Conservation (phyloP, 2,329 filamentous ascomycete species). For the Arthrobotrys pseudoclavata region DNA sequence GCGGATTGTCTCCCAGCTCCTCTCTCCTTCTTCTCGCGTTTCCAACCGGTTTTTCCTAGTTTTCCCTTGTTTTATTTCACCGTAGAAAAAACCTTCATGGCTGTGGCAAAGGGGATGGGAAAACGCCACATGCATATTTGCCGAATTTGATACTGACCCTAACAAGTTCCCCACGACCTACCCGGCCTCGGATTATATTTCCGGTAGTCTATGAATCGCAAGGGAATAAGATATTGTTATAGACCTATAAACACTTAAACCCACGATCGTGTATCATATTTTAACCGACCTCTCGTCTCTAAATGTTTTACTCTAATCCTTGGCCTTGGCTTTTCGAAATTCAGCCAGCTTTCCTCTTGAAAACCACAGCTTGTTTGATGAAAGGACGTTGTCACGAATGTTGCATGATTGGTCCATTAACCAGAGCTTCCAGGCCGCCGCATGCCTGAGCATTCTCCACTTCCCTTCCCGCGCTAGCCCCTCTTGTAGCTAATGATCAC, state of each 20-base stretch:
- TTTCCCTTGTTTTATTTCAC: neutral
- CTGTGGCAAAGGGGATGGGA: constrained; percentile 43
- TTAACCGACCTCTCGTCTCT: constrained; percentile 6
- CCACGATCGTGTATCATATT: constrained; percentile 27
- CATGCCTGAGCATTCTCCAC: constrained; percentile 25
- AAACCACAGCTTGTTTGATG: constrained; percentile 36
- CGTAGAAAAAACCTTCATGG: constrained; percentile 28
- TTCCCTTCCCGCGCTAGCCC: constrained; percentile 27
- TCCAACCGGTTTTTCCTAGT: neutral
- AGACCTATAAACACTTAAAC: neutral
- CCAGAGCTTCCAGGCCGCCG: constrained; percentile 23
- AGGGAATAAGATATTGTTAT: neutral
- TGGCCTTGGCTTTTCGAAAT: neutral
- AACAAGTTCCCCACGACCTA: neutral
- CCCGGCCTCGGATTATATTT: neutral
- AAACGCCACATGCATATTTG: constrained; percentile 19
- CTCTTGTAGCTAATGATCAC: constrained; percentile 40
- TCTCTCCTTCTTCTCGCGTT: neutral
- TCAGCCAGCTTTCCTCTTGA: neutral
- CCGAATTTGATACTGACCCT: neutral
- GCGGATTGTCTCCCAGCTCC: constrained; percentile 15
- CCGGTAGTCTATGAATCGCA: neutral
- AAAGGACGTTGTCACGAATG: constrained; percentile 30
- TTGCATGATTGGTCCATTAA: constrained; percentile 22
- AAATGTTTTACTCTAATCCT: neutral